Evolutionary conservation across 139 green algal genomes (phyloP), one percentile per base, ranked within the genome.

Genomic region (Closterium sp.): DNA sequence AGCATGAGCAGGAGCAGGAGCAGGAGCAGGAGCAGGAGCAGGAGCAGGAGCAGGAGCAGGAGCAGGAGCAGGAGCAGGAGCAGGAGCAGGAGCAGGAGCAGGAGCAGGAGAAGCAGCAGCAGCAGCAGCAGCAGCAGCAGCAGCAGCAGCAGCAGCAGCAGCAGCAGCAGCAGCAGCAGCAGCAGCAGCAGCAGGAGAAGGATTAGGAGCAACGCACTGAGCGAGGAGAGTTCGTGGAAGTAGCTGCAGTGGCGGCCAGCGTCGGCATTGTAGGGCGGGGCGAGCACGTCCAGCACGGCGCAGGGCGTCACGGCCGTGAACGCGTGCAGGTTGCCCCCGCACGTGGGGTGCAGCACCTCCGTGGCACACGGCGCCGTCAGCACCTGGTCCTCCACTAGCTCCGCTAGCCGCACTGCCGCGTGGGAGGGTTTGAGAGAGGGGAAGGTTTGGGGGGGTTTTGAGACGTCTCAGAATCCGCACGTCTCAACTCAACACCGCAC

Each of bases 211-310:
- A 73, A 73, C 50, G 50, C 50, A 73, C 50, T 73, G 50, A 73
- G 50, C 17, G 30, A 29, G 9, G 89, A 21, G n/a, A 93, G 70
- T 19, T 97, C 90, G 0, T 91, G 89, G 91, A 97, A 99, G 91
- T 99, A 99, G 29, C 96, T 98, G 92, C 97, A 99, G 94, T 98
- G 95, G 4, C 97, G 95, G 1, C 95, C 95, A 17, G 94, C 86
- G 13, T 50, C 85, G 19, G 91, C 91, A 34, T 70, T 92, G 91
- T 99, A 99, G 4, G 98, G 97, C 3, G 98, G 98, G 9, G 96
- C 95, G 2, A 99, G 95, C 32, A 99, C 95, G 93, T 99, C 98
- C 91, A 99, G 95, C 85, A 99, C 96, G 0, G 98, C 98, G 86
- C 95, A 97, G 27, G 96, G 91, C 6, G 96, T 97, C 50, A 98